Percentiles rank a stretch among this genome's conserved stretches.
Conservation (phyloP, 257 asterid genomes). For the Echium plantagineum region DNA sequence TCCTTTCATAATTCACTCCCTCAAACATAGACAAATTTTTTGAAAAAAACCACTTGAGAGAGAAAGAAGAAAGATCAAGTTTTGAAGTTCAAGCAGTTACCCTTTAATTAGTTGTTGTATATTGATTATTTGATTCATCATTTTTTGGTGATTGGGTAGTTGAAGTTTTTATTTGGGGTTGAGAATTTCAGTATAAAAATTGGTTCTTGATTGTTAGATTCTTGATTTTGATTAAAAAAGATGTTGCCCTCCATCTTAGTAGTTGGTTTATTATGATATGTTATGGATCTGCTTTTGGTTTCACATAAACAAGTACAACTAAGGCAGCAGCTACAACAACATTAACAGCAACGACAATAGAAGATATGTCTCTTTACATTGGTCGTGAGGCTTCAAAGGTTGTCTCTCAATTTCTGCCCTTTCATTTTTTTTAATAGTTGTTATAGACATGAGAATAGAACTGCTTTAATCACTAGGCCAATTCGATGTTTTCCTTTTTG, state of each 20-base stretch:
- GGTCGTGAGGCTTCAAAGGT: slow-evolving; percentile 8
- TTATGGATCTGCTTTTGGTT: background rate
- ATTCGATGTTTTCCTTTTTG: too few species aligned
- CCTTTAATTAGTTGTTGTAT: too few species aligned
- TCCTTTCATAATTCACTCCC: too few species aligned
- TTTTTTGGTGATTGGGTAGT: background rate
- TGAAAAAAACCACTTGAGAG: too few species aligned
- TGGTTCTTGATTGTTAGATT: background rate
- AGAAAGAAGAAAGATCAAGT: too few species aligned
- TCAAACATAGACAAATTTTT: too few species aligned
- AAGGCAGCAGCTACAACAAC: background rate
- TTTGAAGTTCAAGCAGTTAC: background rate
- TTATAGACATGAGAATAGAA: too few species aligned
- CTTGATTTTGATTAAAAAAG: too few species aligned
- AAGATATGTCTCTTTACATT: slow-evolving; percentile 69
- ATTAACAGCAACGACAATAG: background rate
- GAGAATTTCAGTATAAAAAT: too few species aligned
- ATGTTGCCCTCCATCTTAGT: background rate
- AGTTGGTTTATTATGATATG: background rate
- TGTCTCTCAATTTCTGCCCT: background rate
- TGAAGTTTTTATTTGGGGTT: background rate
- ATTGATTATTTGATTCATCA: background rate
- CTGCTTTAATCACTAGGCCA: too few species aligned
- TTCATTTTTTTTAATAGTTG: too few species aligned
- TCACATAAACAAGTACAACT: background rate